Percentiles rank a stretch among this genome's conserved stretches.
Evolutionary conservation across 2,329 filamentous ascomycete species (phyloP).

Genomic region (Bisporella sp.): DNA sequence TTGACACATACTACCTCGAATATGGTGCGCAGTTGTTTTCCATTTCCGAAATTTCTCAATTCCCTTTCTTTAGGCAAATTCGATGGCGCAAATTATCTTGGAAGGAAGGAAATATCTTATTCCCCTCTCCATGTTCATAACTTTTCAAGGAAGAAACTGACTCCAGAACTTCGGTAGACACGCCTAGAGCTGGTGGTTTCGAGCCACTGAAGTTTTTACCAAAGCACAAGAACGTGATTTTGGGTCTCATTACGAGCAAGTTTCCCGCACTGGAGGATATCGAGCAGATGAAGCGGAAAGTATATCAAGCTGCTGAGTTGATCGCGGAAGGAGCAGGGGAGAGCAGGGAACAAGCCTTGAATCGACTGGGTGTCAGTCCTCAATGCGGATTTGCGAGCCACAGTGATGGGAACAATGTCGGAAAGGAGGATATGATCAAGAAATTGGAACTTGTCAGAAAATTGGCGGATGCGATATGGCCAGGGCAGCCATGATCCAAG

Average conservation of each 20-base stretch:
- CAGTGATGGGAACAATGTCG: conserved; percentile 55
- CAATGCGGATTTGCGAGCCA: conserved; percentile 55
- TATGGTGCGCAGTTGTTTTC: conserved; percentile 38
- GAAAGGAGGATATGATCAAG: conserved; percentile 62
- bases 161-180: conserved; percentile 23
- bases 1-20: conserved; percentile 63
- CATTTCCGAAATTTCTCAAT: too few relatives aligned
- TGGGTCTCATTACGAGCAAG: conserved; percentile 59
- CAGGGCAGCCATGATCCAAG: conserved; percentile 13
- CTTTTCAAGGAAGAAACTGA: too few relatives aligned
- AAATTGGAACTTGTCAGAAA: conserved; percentile 65
- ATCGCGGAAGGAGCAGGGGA: conserved; percentile 62
- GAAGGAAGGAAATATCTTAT: too few relatives aligned
- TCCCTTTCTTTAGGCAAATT: too few relatives aligned
- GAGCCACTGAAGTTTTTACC: conserved; percentile 57
- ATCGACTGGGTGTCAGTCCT: conserved; percentile 60
- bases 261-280: conserved; percentile 54
- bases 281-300: conserved; percentile 40
- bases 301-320: conserved; percentile 56
- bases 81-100: too few relatives aligned
- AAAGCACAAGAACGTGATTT: conserved; percentile 53
- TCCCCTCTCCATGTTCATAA: too few relatives aligned
- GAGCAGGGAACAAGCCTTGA: conserved; percentile 58
- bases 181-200: conserved; percentile 56
- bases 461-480: conserved; percentile 69